Percentiles rank a stretch among this genome's conserved stretches.
Conservation (phyloP, 129 eudicot genomes). For the Escallonia herrerae region DNA sequence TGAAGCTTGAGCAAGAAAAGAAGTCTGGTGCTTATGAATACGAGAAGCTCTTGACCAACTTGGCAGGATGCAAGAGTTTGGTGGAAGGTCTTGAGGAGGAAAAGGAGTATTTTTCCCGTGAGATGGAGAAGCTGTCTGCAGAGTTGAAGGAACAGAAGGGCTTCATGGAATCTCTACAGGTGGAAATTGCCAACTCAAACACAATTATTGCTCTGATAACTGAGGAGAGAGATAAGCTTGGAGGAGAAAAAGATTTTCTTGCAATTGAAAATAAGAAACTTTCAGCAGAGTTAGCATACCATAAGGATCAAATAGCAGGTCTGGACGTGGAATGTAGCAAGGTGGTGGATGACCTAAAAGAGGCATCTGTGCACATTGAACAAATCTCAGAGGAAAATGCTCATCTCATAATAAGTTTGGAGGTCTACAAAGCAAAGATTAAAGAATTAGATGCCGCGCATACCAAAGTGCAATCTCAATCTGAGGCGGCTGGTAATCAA, state of each 20-base stretch:
- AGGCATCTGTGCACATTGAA: slow-evolving; percentile 33
- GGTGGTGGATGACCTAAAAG: slow-evolving; percentile 38
- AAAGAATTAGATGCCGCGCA: slow-evolving; percentile 22
- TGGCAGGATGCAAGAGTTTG: slow-evolving; percentile 33
- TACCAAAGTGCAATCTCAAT: slow-evolving; percentile 5
- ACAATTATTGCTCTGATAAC: slow-evolving; percentile 23
- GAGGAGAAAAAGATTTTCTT: slow-evolving; percentile 35
- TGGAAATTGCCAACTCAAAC: slow-evolving; percentile 40
- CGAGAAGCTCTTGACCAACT: slow-evolving; percentile 28
- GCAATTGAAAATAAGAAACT: slow-evolving; percentile 40
- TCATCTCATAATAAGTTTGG: slow-evolving; percentile 33
- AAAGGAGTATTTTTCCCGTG: slow-evolving; percentile 27
- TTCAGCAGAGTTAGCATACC: slow-evolving; percentile 27
- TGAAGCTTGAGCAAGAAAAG: slow-evolving; percentile 44
- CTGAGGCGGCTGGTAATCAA: slow-evolving; percentile 17
- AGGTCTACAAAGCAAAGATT: slow-evolving; percentile 26
- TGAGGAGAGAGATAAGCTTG: slow-evolving; percentile 38
- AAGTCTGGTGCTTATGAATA: slow-evolving; percentile 28
- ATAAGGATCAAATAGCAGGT: slow-evolving; percentile 21
- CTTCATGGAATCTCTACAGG: slow-evolving; percentile 38
- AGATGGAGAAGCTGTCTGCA: slow-evolving; percentile 31
- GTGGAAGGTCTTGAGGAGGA: slow-evolving; percentile 43
- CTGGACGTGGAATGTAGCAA: slow-evolving; percentile 31
- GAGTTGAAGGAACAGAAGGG: slow-evolving; percentile 39
- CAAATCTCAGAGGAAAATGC: slow-evolving; percentile 47